Evolutionary conservation across 305 asterid species (phyloP).

Genomic region (Nicotiana rustica): DNA sequence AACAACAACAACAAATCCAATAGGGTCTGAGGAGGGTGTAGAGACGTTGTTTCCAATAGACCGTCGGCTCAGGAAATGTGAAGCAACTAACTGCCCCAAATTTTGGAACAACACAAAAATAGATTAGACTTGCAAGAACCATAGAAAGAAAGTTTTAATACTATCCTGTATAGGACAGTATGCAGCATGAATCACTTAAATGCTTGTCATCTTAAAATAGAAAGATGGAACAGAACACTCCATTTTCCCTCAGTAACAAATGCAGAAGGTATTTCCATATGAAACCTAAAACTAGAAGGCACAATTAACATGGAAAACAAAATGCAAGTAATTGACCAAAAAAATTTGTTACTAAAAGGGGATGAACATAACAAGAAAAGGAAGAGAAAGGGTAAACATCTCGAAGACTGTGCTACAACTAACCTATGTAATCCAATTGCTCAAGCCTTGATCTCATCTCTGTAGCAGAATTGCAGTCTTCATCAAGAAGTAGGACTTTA

Average conservation of each 20-base stretch:
- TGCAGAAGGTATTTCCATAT: neutral
- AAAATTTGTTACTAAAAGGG: neutral
- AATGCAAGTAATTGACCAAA: slow-evolving; percentile 24
- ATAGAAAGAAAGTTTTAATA: neutral
- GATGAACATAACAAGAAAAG: neutral
- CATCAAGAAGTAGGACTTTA: slow-evolving; percentile 56
- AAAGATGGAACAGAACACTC: neutral
- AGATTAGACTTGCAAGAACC: slow-evolving; percentile 28
- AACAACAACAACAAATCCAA: too few species aligned
- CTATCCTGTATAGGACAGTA: neutral
- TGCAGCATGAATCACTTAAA: slow-evolving; percentile 1
- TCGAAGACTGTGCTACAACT: neutral
- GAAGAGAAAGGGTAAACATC: slow-evolving; percentile 1
- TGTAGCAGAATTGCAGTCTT: slow-evolving; percentile 42
- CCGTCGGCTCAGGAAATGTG: neutral
- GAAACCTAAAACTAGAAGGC: neutral
- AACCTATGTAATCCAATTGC: slow-evolving; percentile 57
- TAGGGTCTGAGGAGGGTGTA: too few species aligned
- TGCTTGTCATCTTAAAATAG: slow-evolving; percentile 3
- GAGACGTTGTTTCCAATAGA: too few species aligned
- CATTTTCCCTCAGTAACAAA: neutral
- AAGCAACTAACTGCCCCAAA: neutral
- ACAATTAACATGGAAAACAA: slow-evolving; percentile 22
- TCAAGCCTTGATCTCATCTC: slow-evolving; percentile 55
- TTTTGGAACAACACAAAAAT: neutral